phyloP scores from a whole-genome alignment of 495 filamentous ascomycete species.

The Penicillium pancosmium region DNA sequence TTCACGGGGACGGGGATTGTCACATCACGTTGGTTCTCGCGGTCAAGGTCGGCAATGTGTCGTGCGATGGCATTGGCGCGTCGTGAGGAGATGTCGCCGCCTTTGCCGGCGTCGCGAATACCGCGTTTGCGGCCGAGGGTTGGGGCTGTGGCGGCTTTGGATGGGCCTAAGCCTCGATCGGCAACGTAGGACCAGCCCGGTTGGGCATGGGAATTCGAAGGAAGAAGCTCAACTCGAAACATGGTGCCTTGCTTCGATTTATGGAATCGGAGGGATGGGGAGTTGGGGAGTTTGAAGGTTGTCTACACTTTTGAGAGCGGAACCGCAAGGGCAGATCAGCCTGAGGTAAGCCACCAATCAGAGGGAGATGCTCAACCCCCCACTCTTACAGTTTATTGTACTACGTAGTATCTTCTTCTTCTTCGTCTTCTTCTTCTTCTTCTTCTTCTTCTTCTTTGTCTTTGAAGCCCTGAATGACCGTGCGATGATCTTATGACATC shows the following conservation, averaged over 20 bases:
- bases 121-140: slow-evolving; percentile 64
- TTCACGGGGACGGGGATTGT: slow-evolving; percentile 65
- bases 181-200: slow-evolving; percentile 91
- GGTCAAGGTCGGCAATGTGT: slow-evolving; percentile 77
- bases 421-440: too few relatives aligned
- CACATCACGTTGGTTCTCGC: slow-evolving; percentile 74
- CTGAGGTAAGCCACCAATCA: too few relatives aligned
- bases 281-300: neutral
- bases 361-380: too few relatives aligned
- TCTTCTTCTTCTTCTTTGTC: too few relatives aligned
- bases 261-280: neutral
- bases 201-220: slow-evolving; percentile 65
- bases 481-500: too few relatives aligned
- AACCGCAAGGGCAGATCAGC: too few relatives aligned
- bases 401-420: too few relatives aligned
- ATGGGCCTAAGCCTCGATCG: slow-evolving; percentile 65
- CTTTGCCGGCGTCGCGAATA: slow-evolving; percentile 54
- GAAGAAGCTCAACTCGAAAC: slow-evolving; percentile 75
- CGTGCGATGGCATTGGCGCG: slow-evolving; percentile 77
- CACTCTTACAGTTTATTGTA: too few relatives aligned
- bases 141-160: slow-evolving; percentile 60
- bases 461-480: too few relatives aligned
- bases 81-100: slow-evolving; percentile 67
- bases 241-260: slow-evolving; percentile 31
- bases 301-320: too few relatives aligned